Percentiles rank a stretch among this genome's conserved stretches.
Evolutionary conservation across 805 yeast genomes (phyloP).

Genomic region (Kluyveromyces nonfermentans): DNA sequence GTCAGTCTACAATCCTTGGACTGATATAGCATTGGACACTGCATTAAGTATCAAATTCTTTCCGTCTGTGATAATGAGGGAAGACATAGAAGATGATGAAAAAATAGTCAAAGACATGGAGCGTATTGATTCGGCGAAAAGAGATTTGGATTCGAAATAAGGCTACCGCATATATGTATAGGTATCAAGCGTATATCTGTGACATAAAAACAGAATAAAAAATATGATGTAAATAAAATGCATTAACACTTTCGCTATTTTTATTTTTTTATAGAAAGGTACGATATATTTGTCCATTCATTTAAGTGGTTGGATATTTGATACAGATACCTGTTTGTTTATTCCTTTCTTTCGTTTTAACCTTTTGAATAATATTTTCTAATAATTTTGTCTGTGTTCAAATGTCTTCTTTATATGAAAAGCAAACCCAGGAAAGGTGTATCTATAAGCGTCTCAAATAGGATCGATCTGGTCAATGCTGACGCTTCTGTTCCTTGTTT

Average conservation of each 20-base stretch:
- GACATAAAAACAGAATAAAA: background rate
- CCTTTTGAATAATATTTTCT: background rate
- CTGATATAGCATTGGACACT: slow-evolving; percentile 27
- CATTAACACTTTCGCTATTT: too few relatives aligned
- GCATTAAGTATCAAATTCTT: slow-evolving; percentile 29
- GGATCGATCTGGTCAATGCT: background rate
- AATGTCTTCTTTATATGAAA: background rate
- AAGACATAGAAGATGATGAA: slow-evolving; percentile 1
- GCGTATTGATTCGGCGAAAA: background rate
- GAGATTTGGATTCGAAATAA: background rate
- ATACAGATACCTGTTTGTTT: too few relatives aligned
- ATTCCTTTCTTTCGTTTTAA: background rate
- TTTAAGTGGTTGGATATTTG: too few relatives aligned
- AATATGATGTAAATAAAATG: background rate
- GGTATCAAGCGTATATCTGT: background rate
- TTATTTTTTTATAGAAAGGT: background rate
- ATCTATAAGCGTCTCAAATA: background rate
- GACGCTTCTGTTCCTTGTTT: background rate
- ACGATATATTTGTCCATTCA: background rate
- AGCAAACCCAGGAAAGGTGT: background rate
- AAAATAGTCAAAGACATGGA: slow-evolving; percentile 1
- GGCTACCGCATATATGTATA: background rate
- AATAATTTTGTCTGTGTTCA: background rate
- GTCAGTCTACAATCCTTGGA: slow-evolving; percentile 30
- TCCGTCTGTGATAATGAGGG: slow-evolving; percentile 21